Evolutionary conservation across 1,284 basidiomycete genomes (phyloP).

Genomic region (Ganoderma lingzhi): DNA sequence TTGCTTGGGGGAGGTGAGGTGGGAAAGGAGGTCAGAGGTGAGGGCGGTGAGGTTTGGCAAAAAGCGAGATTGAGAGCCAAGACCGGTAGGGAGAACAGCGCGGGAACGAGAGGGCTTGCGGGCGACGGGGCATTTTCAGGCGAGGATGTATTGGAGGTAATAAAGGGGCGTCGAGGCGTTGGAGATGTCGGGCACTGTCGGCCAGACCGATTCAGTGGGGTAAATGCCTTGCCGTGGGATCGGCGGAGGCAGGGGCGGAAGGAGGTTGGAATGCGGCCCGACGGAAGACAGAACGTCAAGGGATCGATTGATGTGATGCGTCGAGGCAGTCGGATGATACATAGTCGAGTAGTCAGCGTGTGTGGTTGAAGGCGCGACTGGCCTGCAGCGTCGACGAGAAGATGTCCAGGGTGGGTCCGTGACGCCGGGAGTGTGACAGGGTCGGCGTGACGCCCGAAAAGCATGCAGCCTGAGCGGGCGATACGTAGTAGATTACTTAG

Average conservation of each 20-base stretch:
- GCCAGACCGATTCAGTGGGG: background rate
- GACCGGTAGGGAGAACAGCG: background rate
- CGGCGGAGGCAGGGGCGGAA: background rate
- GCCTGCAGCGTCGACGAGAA: no score
- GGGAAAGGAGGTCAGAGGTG: background rate
- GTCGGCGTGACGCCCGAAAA: background rate
- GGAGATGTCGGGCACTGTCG: conserved; percentile 8
- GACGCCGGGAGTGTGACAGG: conserved; percentile 10
- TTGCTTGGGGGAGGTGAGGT: conserved; percentile 25
- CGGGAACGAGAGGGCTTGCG: background rate
- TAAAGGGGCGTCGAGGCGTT: conserved; percentile 21
- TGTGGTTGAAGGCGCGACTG: background rate
- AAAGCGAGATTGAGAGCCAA: background rate
- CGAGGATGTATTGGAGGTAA: conserved; percentile 11
- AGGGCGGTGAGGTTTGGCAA: conserved; percentile 8
- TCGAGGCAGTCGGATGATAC: background rate
- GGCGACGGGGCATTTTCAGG: conserved; percentile 11
- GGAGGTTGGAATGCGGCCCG: conserved; percentile 4
- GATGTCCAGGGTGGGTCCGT: no score
- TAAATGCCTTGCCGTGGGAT: conserved; percentile 4
- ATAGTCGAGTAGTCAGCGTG: background rate
- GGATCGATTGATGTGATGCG: conserved; percentile 1
- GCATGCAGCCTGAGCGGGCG: background rate
- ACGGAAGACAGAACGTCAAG: background rate
- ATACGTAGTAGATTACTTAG: no score